phyloP scores from a whole-genome alignment of 805 yeast species.

The Kodamaea leandrae region DNA sequence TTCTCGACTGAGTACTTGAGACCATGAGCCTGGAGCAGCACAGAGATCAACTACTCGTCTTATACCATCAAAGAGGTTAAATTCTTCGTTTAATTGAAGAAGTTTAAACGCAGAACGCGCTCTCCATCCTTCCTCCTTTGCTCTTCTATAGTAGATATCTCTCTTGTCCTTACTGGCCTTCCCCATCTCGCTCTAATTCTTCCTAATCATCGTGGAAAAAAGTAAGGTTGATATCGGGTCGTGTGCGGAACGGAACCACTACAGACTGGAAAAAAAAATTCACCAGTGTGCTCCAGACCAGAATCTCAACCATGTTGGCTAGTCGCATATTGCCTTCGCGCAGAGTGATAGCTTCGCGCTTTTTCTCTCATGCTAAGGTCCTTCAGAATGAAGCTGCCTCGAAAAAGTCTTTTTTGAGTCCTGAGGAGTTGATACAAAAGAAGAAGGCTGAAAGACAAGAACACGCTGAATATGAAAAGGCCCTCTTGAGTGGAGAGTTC shows the following conservation, averaged over 20 bases:
- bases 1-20: constrained; percentile 83
- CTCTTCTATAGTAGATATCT: constrained; percentile 86
- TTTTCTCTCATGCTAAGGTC: constrained; percentile 3
- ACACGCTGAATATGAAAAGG: constrained; percentile 27
- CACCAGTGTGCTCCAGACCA: constrained; percentile 2
- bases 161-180: constrained; percentile 93
- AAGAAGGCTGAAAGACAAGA: constrained; percentile 18
- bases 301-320: constrained; percentile 6
- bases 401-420: constrained; percentile 23
- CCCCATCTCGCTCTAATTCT: constrained; percentile 56
- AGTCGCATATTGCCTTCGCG: constrained; percentile 1
- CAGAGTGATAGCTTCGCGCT: constrained; percentile 4
- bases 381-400: neutral
- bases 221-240: constrained; percentile 7
- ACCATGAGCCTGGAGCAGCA: constrained; percentile 99
- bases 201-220: no score
- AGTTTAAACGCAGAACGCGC: constrained; percentile 96
- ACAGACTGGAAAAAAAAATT: constrained; percentile 7
- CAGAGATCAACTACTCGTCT: constrained; percentile 90
- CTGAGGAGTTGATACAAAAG: constrained; percentile 32
- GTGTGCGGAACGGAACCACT: constrained; percentile 1
- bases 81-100: constrained; percentile 86
- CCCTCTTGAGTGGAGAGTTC: constrained; percentile 26
- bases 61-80: constrained; percentile 71
- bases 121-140: constrained; percentile 97